Evolutionary conservation across 139 green algal species (phyloP).

Genomic region (Spirogloea muscicola): DNA sequence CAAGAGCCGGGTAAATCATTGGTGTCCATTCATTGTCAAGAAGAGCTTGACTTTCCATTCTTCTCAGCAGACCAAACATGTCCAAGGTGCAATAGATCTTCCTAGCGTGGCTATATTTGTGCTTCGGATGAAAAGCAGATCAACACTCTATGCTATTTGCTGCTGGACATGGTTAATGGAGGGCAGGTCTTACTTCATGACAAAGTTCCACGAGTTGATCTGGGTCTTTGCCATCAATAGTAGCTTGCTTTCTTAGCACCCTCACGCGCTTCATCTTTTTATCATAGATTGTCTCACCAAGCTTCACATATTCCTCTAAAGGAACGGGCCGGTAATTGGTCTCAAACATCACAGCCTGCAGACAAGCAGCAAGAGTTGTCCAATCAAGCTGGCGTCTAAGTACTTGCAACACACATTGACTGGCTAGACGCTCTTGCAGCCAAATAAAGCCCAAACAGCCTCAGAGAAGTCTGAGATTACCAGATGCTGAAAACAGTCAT

Average conservation of each 20-base stretch:
- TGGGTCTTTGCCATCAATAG: slow-evolving; percentile 54
- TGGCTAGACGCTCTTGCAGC: background rate
- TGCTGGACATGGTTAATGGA: background rate
- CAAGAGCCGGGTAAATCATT: too few relatives aligned
- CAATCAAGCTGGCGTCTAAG: too few relatives aligned
- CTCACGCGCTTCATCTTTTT: slow-evolving; percentile 3
- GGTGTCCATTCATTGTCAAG: too few relatives aligned
- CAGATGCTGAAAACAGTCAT: too few relatives aligned
- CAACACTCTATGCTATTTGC: background rate
- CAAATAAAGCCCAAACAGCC: background rate
- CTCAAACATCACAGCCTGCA: slow-evolving; percentile 69
- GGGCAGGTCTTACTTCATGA: slow-evolving; percentile 31
- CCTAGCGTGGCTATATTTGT: too few relatives aligned
- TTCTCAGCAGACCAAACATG: too few relatives aligned
- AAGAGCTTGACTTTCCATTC: too few relatives aligned
- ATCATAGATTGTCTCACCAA: slow-evolving; percentile 39
- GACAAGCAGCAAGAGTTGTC: too few relatives aligned
- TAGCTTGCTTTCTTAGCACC: slow-evolving; percentile 43
- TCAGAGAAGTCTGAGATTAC: too few relatives aligned
- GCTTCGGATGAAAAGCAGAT: too few relatives aligned
- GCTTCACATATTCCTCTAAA: slow-evolving; percentile 70
- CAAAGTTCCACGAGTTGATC: slow-evolving; percentile 64
- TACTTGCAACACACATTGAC: background rate
- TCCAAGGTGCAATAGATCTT: too few relatives aligned
- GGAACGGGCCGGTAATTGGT: slow-evolving; percentile 82